These are phyloP conservation scores for Kodamaea restingae DNA, from an alignment of 805 yeast genomes.

Conservation along the genomic window DNA sequence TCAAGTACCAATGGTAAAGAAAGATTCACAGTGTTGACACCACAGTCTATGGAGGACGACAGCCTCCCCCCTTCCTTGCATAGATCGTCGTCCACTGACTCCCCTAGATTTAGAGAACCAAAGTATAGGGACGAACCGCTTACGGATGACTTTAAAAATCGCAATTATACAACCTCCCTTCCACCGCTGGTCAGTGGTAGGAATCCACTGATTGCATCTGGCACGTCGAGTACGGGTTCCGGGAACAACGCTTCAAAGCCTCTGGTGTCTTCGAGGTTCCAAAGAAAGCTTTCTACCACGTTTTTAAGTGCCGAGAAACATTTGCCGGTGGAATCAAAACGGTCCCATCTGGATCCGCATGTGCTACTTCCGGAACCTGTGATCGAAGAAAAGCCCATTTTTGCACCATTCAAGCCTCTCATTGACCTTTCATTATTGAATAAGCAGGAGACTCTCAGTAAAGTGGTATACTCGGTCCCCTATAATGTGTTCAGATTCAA, in stretches of 20 bases:
- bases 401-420: constrained; percentile 19
- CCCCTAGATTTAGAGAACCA: too few species aligned
- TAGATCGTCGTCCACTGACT: neutral
- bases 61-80: neutral
- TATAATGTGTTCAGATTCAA: constrained; percentile 30
- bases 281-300: constrained; percentile 13
- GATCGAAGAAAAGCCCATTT: neutral
- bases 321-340: neutral
- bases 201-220: constrained; percentile 6
- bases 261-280: constrained; percentile 11
- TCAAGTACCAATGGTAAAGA: neutral
- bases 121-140: too few species aligned
- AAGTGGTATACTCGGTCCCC: constrained; percentile 22
- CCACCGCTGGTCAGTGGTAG: neutral
- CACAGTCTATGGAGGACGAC: constrained; percentile 2
- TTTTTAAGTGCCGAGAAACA: constrained; percentile 5
- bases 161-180: neutral
- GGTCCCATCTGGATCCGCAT: neutral
- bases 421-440: constrained; percentile 25
- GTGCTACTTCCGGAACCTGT: neutral
- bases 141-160: neutral
- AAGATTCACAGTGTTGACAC: neutral
- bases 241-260: neutral
- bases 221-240: neutral
- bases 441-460: constrained; percentile 18